Conservation (phyloP, 2,329 filamentous ascomycete genomes). For the Apiospora kogelbergensis region DNA sequence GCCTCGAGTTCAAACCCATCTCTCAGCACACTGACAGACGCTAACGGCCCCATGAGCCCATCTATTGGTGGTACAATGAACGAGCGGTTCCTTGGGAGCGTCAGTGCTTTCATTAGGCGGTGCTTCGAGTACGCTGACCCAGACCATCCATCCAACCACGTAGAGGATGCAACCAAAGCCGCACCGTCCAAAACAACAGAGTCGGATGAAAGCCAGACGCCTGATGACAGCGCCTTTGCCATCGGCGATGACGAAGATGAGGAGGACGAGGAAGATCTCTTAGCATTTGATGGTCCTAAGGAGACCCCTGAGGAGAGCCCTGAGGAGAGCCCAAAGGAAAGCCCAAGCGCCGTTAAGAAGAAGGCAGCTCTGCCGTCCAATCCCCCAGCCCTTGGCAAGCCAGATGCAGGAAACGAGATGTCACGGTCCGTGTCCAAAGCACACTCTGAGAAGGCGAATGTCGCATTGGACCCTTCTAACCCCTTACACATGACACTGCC, state of each 20-base stretch:
- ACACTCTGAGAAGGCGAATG: conserved; percentile 77
- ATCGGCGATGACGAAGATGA: conserved; percentile 68
- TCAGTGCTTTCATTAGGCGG: conserved; percentile 91
- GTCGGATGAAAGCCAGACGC: conserved; percentile 24
- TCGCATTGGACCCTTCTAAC: conserved; percentile 87
- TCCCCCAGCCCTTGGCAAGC: conserved; percentile 29
- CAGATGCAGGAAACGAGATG: conserved; percentile 21
- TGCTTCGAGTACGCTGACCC: conserved; percentile 99
- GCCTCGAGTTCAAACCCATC: conserved; percentile 61
- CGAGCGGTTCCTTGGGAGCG: conserved; percentile 86
- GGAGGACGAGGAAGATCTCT: conserved; percentile 54
- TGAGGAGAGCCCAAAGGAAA: background rate
- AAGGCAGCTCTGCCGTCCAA: conserved; percentile 40
- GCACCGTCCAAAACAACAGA: conserved; percentile 26
- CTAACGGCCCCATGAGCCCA: conserved; percentile 38
- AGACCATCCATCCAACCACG: conserved; percentile 68
- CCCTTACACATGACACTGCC: conserved; percentile 94
- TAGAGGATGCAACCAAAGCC: conserved; percentile 27
- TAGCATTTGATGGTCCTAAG: conserved; percentile 55
- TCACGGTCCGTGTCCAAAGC: conserved; percentile 56
- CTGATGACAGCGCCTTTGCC: conserved; percentile 58
- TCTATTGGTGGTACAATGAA: conserved; percentile 63
- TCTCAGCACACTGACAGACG: conserved; percentile 43
- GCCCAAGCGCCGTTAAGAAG: conserved; percentile 40
- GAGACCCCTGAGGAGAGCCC: conserved; percentile 24